Conservation (phyloP, 257 asterid genomes). For the Solanum tarapatanum region DNA sequence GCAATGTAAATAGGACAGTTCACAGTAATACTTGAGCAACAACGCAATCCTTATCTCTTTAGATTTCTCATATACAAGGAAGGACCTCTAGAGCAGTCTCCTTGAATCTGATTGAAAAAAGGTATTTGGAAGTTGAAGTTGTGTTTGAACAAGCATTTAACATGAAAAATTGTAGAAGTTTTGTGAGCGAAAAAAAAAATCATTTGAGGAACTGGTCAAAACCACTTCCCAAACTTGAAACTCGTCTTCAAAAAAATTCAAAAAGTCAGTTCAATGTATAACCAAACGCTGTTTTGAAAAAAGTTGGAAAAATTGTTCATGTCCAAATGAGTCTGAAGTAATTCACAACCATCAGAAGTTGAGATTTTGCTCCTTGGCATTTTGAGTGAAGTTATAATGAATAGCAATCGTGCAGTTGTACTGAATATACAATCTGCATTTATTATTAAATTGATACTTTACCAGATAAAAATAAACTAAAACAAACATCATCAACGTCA, state of each 20-base stretch:
- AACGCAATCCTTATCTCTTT: background rate
- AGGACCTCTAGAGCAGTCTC: background rate
- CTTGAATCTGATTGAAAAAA: background rate
- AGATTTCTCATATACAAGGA: background rate
- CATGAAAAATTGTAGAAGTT: background rate
- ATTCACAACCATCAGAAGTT: background rate
- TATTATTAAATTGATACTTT: background rate
- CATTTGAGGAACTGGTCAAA: background rate
- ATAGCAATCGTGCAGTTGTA: background rate
- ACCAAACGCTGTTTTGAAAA: background rate
- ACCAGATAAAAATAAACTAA: background rate
- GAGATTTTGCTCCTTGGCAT: background rate
- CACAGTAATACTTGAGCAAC: background rate
- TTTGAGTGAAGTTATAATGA: background rate
- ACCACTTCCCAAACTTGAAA: background rate
- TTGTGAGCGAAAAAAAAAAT: background rate
- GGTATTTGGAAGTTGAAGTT: background rate
- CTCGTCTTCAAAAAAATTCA: background rate
- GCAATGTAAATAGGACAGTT: background rate
- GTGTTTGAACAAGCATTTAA: background rate
- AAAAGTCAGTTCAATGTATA: background rate
- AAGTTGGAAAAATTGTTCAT: background rate
- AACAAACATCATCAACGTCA: background rate
- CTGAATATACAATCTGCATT: background rate
- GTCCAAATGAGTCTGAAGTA: background rate